Conservation (phyloP, 2,329 filamentous ascomycete species). For the Aspergillus floridensis region DNA sequence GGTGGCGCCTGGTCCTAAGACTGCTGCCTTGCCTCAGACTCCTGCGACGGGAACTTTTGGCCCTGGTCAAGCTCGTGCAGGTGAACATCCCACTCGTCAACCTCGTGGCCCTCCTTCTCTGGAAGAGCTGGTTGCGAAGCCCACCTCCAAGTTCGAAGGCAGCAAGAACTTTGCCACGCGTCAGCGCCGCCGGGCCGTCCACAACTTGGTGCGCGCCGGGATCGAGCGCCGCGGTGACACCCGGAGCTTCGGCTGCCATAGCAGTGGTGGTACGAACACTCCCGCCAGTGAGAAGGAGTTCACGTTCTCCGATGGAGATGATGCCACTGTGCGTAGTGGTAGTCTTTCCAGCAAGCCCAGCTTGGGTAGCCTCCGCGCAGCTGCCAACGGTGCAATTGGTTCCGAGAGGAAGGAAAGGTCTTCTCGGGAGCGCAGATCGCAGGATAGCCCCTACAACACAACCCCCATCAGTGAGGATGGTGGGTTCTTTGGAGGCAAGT, state of each 20-base stretch:
- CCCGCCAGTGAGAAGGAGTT: constrained; percentile 80
- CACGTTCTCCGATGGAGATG: constrained; percentile 71
- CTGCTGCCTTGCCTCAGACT: constrained; percentile 74
- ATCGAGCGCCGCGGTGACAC: constrained; percentile 75
- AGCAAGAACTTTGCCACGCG: constrained; percentile 96
- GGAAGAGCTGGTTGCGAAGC: constrained; percentile 85
- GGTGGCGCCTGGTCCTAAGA: constrained; percentile 67
- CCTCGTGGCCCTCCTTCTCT: constrained; percentile 87
- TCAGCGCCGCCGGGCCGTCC: constrained; percentile 85
- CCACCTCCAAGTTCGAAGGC: constrained; percentile 88
- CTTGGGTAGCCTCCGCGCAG: constrained; percentile 71
- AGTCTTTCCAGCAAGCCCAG: constrained; percentile 76
- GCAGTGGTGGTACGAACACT: constrained; percentile 72
- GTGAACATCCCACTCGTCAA: constrained; percentile 90
- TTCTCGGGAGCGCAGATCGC: constrained; percentile 55
- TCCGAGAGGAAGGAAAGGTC: constrained; percentile 75
- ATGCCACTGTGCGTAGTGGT: constrained; percentile 70
- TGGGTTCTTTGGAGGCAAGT: constrained; percentile 55
- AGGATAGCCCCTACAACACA: constrained; percentile 54
- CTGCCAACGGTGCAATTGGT: constrained; percentile 79
- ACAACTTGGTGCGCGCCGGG: constrained; percentile 87
- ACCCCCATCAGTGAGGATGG: constrained; percentile 65
- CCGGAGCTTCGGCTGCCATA: constrained; percentile 64
- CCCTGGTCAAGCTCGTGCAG: constrained; percentile 86
- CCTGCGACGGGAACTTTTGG: constrained; percentile 83